These are phyloP conservation scores for Mitragyna speciosa DNA, from an alignment of 257 asterid genomes.

Conservation along the genomic window DNA sequence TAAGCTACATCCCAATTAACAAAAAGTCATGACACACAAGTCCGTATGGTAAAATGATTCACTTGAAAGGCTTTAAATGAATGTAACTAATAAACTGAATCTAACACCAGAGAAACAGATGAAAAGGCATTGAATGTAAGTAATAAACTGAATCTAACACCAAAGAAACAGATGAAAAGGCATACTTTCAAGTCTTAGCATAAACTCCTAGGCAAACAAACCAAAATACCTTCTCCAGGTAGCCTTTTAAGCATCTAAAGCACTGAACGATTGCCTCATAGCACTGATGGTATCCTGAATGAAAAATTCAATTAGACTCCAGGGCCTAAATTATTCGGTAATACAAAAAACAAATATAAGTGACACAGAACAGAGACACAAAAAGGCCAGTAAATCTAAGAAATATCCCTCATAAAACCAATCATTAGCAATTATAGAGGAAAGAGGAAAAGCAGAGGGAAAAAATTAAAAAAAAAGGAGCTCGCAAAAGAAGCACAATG, in stretches of 20 bases:
- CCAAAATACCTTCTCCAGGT: conserved; percentile 99
- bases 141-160: neutral
- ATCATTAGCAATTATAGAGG: conserved; percentile 8
- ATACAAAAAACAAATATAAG: conserved; percentile 23
- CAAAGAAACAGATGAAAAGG: conserved; percentile 2
- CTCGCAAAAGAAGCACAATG: neutral
- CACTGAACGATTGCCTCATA: conserved; percentile 90
- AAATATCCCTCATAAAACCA: conserved; percentile 9
- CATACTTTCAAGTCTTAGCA: conserved; percentile 38
- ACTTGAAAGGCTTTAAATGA: neutral
- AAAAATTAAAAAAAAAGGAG: neutral
- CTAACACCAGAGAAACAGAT: neutral
- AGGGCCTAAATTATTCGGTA: conserved; percentile 42
- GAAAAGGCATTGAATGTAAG: neutral
- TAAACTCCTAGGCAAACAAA: conserved; percentile 70
- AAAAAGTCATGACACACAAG: conserved; percentile 3
- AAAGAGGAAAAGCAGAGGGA: neutral
- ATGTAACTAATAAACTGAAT: neutral
- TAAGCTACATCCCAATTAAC: neutral
- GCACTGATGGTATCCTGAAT: conserved; percentile 86
- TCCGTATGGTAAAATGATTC: neutral
- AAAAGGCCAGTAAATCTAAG: neutral
- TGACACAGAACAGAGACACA: conserved; percentile 10
- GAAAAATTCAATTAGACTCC: conserved; percentile 81
- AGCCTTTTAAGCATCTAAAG: conserved; percentile 85